phyloP scores from a whole-genome alignment of 768 basidiomycete genomes.

The Phlegmacium glaucopus region DNA sequence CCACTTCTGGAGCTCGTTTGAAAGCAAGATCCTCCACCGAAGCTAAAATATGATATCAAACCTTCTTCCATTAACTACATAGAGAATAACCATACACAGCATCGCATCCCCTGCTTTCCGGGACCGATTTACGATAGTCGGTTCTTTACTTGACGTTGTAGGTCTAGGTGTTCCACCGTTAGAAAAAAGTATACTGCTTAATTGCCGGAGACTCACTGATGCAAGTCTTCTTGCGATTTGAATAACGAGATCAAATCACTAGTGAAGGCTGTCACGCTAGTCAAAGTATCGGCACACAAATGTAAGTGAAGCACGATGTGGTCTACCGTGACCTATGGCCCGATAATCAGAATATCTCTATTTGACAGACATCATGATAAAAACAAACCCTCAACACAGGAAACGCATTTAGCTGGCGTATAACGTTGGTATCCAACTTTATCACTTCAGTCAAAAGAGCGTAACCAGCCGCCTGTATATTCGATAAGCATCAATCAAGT shows the following conservation, averaged over 20 bases:
- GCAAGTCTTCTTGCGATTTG: slow-evolving; percentile 30
- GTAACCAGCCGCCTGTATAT: slow-evolving; percentile 58
- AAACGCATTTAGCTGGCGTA: slow-evolving; percentile 23
- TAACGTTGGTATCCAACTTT: slow-evolving; percentile 43
- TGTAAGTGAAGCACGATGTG: slow-evolving; percentile 54
- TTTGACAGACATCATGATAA: neutral
- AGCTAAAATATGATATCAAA: slow-evolving; percentile 31
- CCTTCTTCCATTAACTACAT: neutral
- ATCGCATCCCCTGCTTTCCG: slow-evolving; percentile 18
- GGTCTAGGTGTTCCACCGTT: neutral
- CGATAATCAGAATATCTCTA: neutral
- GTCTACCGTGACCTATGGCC: slow-evolving; percentile 51
- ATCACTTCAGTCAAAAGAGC: slow-evolving; percentile 61
- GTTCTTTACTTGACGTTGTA: slow-evolving; percentile 6
- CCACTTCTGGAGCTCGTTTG: slow-evolving; percentile 67
- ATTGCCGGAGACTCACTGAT: slow-evolving; percentile 4
- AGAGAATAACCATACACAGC: slow-evolving; percentile 31
- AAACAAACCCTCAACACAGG: slow-evolving; percentile 19
- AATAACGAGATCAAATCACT: slow-evolving; percentile 47
- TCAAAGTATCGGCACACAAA: slow-evolving; percentile 76
- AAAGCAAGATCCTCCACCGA: slow-evolving; percentile 86
- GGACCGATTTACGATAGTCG: slow-evolving; percentile 14
- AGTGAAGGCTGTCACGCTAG: slow-evolving; percentile 53
- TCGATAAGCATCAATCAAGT: neutral
- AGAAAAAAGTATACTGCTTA: neutral